Evolutionary conservation across 257 asterid genomes (phyloP).

Genomic region (Echium plantagineum): DNA sequence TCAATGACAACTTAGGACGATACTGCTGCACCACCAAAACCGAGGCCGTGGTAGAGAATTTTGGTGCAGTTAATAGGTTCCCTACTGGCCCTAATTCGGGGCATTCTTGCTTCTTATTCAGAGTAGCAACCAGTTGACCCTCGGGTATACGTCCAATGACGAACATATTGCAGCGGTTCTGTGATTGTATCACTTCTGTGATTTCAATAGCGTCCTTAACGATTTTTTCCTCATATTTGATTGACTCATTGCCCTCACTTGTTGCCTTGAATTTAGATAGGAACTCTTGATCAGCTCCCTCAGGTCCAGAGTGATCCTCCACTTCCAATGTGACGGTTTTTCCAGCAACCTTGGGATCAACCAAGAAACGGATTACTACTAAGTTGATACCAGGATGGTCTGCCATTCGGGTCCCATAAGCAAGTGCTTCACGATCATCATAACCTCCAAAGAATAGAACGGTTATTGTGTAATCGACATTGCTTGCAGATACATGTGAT

Average conservation of each 20-base stretch:
- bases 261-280: slow-evolving; percentile 18
- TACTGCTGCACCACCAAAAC: slow-evolving; percentile 57
- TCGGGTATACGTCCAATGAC: slow-evolving; percentile 40
- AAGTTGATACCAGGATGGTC: slow-evolving; percentile 48
- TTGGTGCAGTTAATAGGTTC: slow-evolving; percentile 30
- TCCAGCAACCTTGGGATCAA: slow-evolving; percentile 22
- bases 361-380: slow-evolving; percentile 20
- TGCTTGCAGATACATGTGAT: slow-evolving; percentile 39
- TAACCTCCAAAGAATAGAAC: slow-evolving; percentile 41
- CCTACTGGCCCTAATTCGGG: slow-evolving; percentile 50
- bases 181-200: slow-evolving; percentile 11
- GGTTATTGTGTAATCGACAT: slow-evolving; percentile 26
- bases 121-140: slow-evolving; percentile 27
- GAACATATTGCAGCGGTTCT: slow-evolving; percentile 30
- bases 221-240: slow-evolving; percentile 23
- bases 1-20: slow-evolving; percentile 18
- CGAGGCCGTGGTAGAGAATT: slow-evolving; percentile 33
- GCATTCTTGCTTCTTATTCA: slow-evolving; percentile 24
- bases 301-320: background rate
- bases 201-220: slow-evolving; percentile 19
- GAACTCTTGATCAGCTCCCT: slow-evolving; percentile 21
- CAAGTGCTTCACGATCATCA: slow-evolving; percentile 48
- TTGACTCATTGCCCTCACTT: slow-evolving; percentile 14
- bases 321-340: slow-evolving; percentile 13
- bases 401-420: slow-evolving; percentile 41